Percentiles rank a stretch among this genome's conserved stretches.
Evolutionary conservation across 148 eudicot genomes (phyloP).

Genomic region (Suaeda aralocaspica): DNA sequence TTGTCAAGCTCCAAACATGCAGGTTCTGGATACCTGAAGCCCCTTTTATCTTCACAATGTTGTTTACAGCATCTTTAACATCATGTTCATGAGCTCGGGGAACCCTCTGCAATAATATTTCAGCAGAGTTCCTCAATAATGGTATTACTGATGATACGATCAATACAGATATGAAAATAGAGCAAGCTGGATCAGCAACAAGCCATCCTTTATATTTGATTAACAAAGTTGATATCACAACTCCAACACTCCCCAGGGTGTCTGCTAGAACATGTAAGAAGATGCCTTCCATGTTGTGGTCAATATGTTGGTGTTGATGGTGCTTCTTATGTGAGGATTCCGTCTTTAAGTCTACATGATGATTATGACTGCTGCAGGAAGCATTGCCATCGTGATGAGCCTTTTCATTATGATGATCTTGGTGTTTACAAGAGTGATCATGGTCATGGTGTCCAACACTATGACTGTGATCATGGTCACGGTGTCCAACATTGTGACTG

Average conservation of each 20-base stretch:
- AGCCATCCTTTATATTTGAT: conserved; percentile 95
- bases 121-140: conserved; percentile 83
- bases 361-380: conserved; percentile 27
- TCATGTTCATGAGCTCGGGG: conserved; percentile 76
- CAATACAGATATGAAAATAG: conserved; percentile 81
- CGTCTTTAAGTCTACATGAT: conserved; percentile 22
- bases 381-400: conserved; percentile 20
- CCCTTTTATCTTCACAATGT: conserved; percentile 66
- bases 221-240: conserved; percentile 79
- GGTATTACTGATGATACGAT: conserved; percentile 90
- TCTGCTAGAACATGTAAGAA: conserved; percentile 96
- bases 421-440: conserved; percentile 13
- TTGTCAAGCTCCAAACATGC: conserved; percentile 90
- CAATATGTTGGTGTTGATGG: conserved; percentile 61
- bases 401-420: conserved; percentile 13
- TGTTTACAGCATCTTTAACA: conserved; percentile 50
- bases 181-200: conserved; percentile 91
- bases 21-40: conserved; percentile 65
- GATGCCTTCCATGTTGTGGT: conserved; percentile 99
- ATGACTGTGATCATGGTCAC: conserved; percentile 25
- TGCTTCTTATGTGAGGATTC: conserved; percentile 23
- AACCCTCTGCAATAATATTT: conserved; percentile 78
- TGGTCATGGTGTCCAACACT: conserved; percentile 11
- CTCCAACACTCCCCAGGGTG: conserved; percentile 98
- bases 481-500: conserved; percentile 20